phyloP scores from a whole-genome alignment of 441 rosid species.

The Manihot esculenta region DNA sequence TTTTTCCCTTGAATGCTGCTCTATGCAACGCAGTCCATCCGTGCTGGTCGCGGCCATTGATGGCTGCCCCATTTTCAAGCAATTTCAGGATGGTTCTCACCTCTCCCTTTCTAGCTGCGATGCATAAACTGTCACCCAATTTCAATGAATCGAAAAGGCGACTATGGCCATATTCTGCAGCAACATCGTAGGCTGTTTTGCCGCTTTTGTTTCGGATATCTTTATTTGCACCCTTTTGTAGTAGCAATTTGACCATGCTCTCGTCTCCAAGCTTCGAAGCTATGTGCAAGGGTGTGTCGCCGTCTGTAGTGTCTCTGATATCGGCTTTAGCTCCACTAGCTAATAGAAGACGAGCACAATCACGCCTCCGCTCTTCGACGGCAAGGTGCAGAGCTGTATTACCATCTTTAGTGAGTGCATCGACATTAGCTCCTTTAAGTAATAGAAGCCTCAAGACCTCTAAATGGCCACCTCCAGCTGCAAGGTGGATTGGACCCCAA shows the following conservation, averaged over 20 bases:
- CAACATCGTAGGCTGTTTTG: conserved; percentile 52
- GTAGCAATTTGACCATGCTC: conserved; percentile 43
- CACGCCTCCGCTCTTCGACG: conserved; percentile 43
- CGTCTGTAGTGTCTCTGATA: conserved; percentile 30
- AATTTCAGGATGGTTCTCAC: conserved; percentile 32
- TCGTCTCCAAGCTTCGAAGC: conserved; percentile 51
- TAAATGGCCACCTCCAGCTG: conserved; percentile 40
- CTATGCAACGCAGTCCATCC: conserved; percentile 74
- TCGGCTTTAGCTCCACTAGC: conserved; percentile 42
- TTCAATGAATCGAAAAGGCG: conserved; percentile 48
- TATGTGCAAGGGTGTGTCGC: conserved; percentile 50
- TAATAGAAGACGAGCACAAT: conserved; percentile 44
- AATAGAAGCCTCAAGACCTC: conserved; percentile 54
- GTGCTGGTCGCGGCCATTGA: conserved; percentile 55
- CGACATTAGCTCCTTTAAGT: conserved; percentile 46
- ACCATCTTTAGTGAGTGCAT: conserved; percentile 50
- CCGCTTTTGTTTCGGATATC: conserved; percentile 46
- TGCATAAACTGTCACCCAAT: conserved; percentile 52
- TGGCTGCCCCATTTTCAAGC: conserved; percentile 46
- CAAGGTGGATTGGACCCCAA: conserved; percentile 53
- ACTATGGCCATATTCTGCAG: conserved; percentile 46
- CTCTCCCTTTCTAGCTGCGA: conserved; percentile 55
- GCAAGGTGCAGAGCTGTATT: conserved; percentile 54
- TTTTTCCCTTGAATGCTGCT: conserved; percentile 56
- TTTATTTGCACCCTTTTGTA: conserved; percentile 56